A percentile compares a stretch with the other conserved stretches of the same genome.
Conservation (phyloP, 208 protist genomes). For the Lotmaria passim region DNA sequence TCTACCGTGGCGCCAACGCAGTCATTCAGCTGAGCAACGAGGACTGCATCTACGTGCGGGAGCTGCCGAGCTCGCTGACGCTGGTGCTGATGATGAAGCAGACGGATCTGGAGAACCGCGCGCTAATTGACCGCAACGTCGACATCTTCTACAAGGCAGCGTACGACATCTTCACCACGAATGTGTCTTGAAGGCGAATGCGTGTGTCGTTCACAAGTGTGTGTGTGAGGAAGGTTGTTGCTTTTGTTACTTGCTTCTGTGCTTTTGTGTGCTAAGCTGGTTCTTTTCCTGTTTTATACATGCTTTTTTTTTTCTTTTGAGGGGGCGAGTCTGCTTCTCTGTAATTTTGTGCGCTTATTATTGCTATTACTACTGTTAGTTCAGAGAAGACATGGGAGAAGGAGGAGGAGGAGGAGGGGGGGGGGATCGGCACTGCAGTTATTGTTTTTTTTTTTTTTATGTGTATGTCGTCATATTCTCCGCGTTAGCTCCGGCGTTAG, state of each 20-base stretch:
- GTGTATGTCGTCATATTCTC: too few relatives aligned
- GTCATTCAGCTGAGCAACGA: constrained; percentile 45
- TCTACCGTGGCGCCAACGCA: constrained; percentile 36
- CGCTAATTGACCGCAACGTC: constrained; percentile 87
- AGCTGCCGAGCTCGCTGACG: constrained; percentile 85
- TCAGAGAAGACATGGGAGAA: too few relatives aligned
- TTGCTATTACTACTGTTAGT: too few relatives aligned
- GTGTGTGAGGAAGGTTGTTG: constrained; percentile 3
- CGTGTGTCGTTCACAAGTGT: neutral
- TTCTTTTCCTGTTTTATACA: too few relatives aligned
- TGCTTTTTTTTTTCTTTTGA: too few relatives aligned
- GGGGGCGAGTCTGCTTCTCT: too few relatives aligned
- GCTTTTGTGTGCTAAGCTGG: constrained; percentile 2
- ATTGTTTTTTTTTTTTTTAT: too few relatives aligned
- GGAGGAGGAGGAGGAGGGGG: too few relatives aligned
- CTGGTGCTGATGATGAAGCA: constrained; percentile 88
- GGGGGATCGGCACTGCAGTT: too few relatives aligned
- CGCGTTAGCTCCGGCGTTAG: too few relatives aligned
- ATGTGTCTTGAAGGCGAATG: constrained; percentile 1
- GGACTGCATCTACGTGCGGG: constrained; percentile 88
- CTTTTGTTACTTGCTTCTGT: constrained; percentile 19
- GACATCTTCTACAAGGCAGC: constrained; percentile 83
- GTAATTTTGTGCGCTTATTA: too few relatives aligned
- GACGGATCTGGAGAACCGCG: constrained; percentile 64
- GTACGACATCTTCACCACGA: constrained; percentile 69